Percentiles rank a stretch among this genome's conserved stretches.
phyloP scores from a whole-genome alignment of 2,329 filamentous ascomycete species.

The Alternaria brassicae region DNA sequence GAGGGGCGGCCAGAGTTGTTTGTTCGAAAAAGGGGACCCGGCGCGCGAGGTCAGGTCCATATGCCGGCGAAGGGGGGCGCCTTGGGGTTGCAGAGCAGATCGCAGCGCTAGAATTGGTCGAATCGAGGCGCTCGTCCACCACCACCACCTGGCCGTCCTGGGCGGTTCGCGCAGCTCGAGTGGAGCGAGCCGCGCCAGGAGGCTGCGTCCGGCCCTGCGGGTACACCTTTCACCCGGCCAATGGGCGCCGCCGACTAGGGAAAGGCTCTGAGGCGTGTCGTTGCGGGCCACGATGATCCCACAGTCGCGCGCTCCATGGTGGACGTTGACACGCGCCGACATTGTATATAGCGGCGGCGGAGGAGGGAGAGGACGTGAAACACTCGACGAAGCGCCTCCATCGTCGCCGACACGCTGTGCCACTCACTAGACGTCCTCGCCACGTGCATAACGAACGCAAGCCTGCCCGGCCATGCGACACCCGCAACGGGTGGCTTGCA shows the following conservation, averaged over 20 bases:
- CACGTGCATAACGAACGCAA: constrained; percentile 6
- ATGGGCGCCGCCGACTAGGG: constrained; percentile 6
- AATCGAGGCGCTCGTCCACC: constrained; percentile 28
- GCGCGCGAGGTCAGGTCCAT: constrained; percentile 33
- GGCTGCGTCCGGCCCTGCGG: constrained; percentile 28
- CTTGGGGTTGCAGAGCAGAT: constrained; percentile 36
- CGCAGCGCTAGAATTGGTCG: constrained; percentile 40
- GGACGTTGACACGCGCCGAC: not conserved
- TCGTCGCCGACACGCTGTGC: too few relatives aligned
- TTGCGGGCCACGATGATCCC: not conserved
- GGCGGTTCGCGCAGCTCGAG: constrained; percentile 33
- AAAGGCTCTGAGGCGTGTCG: not conserved
- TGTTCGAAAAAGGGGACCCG: constrained; percentile 40
- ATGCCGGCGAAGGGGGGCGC: constrained; percentile 33
- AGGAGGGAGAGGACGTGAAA: constrained; percentile 8
- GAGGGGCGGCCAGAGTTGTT: constrained; percentile 31
- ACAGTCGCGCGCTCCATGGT: constrained; percentile 1
- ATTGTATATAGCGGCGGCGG: too few relatives aligned
- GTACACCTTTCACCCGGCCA: constrained; percentile 29
- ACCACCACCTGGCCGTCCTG: constrained; percentile 18
- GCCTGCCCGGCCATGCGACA: constrained; percentile 5
- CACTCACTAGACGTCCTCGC: too few relatives aligned
- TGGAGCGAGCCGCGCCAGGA: constrained; percentile 34
- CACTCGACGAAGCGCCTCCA: not conserved
- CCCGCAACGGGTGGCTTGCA: constrained; percentile 26